These are phyloP conservation scores for Kurtzmaniella natalensis DNA, from an alignment of 1,139 yeast genomes.

Conservation along the genomic window DNA sequence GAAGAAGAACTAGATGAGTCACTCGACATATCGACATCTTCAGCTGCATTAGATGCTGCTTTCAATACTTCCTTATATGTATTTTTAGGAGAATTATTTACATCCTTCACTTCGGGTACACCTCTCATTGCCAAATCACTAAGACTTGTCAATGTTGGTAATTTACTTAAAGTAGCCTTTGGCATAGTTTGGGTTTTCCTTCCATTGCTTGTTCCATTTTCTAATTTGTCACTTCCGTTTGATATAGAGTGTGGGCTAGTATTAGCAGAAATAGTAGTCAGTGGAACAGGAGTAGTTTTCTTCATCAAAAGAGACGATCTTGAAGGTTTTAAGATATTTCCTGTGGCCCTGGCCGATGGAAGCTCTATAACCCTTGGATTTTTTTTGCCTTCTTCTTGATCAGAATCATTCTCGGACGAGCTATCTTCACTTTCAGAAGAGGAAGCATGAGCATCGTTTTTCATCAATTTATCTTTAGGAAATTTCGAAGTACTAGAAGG, in stretches of 20 bases:
- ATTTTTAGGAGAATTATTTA: constrained; percentile 7
- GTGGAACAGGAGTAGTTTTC: too few relatives aligned
- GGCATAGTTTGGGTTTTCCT: neutral
- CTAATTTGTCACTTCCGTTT: too few relatives aligned
- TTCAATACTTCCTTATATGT: neutral
- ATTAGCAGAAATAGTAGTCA: too few relatives aligned
- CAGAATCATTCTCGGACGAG: constrained; percentile 16
- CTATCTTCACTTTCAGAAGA: constrained; percentile 11
- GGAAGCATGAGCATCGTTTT: constrained; percentile 10
- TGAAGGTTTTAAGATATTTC: too few relatives aligned
- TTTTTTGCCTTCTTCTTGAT: constrained; percentile 11
- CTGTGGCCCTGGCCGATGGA: too few relatives aligned
- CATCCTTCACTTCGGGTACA: constrained; percentile 59
- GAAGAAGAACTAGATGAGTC: constrained; percentile 3
- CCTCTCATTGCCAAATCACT: constrained; percentile 57
- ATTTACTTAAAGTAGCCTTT: constrained; percentile 12
- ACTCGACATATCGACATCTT: constrained; percentile 1
- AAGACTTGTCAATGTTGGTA: constrained; percentile 43
- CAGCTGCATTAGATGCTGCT: neutral
- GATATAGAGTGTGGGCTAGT: too few relatives aligned
- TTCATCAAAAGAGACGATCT: too few relatives aligned
- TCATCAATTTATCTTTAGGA: too few relatives aligned
- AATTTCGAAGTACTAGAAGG: too few relatives aligned
- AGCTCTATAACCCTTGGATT: constrained; percentile 7
- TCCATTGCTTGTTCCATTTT: too few relatives aligned